A percentile compares a stretch with the other conserved stretches of the same genome.
Conservation (phyloP, 2,329 filamentous ascomycete genomes). For the Hymenoscyphus scutula region DNA sequence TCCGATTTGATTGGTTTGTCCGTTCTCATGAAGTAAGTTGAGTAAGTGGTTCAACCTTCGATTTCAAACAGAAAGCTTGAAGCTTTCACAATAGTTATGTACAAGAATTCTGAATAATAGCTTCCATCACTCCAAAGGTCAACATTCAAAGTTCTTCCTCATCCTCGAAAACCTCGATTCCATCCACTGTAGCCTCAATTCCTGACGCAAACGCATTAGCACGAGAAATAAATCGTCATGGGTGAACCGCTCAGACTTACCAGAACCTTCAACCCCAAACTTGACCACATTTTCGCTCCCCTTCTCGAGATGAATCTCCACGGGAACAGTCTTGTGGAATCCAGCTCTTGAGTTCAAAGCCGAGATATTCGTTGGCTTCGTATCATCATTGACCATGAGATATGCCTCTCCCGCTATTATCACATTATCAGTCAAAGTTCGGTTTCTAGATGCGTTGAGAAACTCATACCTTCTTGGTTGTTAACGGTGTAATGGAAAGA, state of each 20-base stretch:
- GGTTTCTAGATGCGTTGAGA: too few species aligned
- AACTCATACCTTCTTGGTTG: conserved; percentile 32
- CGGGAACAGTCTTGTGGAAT: conserved; percentile 37
- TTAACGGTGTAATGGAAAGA: conserved; percentile 39
- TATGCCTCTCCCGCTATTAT: conserved; percentile 36
- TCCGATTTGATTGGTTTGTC: too few species aligned
- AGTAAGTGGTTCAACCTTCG: too few species aligned
- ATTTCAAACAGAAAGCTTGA: too few species aligned
- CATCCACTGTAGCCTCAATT: conserved; percentile 20
- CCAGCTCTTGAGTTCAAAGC: conserved; percentile 40
- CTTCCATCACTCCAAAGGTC: too few species aligned
- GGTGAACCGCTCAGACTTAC: too few species aligned
- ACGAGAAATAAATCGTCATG: too few species aligned
- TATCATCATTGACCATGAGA: conserved; percentile 38
- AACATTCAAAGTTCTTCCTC: conserved; percentile 6
- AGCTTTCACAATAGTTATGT: too few species aligned
- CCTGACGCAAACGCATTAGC: conserved; percentile 9
- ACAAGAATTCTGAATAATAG: too few species aligned
- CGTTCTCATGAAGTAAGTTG: too few species aligned
- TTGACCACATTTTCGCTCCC: conserved; percentile 39
- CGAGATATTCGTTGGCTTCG: conserved; percentile 38
- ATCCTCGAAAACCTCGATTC: conserved; percentile 20
- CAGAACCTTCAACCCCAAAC: conserved; percentile 37
- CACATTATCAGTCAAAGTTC: background rate
- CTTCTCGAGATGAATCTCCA: conserved; percentile 34